Conservation (phyloP, 2,329 filamentous ascomycete species). For the Orbilia blumenaviensis region DNA sequence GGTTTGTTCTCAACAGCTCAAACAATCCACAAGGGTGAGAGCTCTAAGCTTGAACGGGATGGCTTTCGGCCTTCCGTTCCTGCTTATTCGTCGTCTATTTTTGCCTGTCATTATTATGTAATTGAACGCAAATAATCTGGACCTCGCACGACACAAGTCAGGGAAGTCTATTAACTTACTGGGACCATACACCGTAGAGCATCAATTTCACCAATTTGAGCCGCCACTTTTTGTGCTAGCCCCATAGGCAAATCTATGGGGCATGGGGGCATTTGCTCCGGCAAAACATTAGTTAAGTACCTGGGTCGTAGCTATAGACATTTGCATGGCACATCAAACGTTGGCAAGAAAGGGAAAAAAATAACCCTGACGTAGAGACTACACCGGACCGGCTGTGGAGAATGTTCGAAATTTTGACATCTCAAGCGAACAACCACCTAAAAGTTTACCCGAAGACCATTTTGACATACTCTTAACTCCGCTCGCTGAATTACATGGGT, state of each 20-base stretch:
- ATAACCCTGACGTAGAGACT: not conserved
- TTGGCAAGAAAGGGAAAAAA: too few species aligned
- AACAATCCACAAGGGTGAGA: constrained; percentile 4
- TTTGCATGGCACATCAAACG: too few species aligned
- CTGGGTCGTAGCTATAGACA: not conserved
- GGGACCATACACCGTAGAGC: not conserved
- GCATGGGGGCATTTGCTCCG: not conserved
- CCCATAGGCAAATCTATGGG: not conserved
- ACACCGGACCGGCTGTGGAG: not conserved
- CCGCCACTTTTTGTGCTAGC: not conserved
- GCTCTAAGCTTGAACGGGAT: constrained; percentile 10
- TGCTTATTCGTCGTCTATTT: constrained; percentile 32
- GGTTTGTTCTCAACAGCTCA: constrained; percentile 2
- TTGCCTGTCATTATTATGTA: constrained; percentile 31
- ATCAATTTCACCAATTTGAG: not conserved
- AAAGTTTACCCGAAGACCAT: constrained; percentile 48
- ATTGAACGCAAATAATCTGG: not conserved
- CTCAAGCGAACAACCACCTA: not conserved
- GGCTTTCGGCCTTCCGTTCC: not conserved
- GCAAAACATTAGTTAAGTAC: not conserved
- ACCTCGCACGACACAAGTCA: constrained; percentile 1
- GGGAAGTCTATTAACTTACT: not conserved
- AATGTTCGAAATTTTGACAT: not conserved
- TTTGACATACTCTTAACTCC: constrained; percentile 35
- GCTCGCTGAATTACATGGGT: constrained; percentile 1